Percentiles rank a stretch among this genome's conserved stretches.
phyloP scores from a whole-genome alignment of 2,329 filamentous ascomycete genomes.

The Colletotrichum cuscutae region DNA sequence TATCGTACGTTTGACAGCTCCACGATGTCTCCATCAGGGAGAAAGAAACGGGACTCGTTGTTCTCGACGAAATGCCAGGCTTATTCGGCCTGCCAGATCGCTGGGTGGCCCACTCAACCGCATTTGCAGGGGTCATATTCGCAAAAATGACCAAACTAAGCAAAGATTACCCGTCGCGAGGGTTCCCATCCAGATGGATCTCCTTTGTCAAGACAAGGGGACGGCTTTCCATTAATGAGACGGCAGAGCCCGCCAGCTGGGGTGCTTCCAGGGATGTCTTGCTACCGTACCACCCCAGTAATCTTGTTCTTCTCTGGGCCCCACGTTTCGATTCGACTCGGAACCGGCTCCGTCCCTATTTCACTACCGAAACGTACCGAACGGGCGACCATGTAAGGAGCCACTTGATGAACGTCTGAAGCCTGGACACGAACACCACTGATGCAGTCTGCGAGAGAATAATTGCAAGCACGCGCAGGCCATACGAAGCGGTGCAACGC shows the following conservation, averaged over 20 bases:
- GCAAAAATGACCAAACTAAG: slow-evolving; percentile 33
- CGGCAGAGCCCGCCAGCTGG: slow-evolving; percentile 35
- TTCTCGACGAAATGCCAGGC: slow-evolving; percentile 31
- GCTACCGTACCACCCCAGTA: slow-evolving; percentile 7
- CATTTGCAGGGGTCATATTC: slow-evolving; percentile 28
- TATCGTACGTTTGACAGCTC: slow-evolving; percentile 33
- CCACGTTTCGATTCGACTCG: slow-evolving; percentile 30
- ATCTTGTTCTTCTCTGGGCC: slow-evolving; percentile 11
- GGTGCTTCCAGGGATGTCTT: slow-evolving; percentile 22
- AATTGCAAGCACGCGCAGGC: slow-evolving; percentile 3
- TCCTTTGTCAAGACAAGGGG: slow-evolving; percentile 11
- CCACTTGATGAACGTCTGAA: background rate
- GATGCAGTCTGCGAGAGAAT: background rate
- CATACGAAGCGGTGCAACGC: slow-evolving; percentile 20
- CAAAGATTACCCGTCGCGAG: slow-evolving; percentile 30
- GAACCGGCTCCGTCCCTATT: slow-evolving; percentile 25
- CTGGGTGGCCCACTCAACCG: slow-evolving; percentile 28
- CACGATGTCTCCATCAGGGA: slow-evolving; percentile 14
- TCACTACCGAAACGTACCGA: slow-evolving; percentile 29
- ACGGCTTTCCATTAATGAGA: slow-evolving; percentile 30
- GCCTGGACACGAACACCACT: background rate
- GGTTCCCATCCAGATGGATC: slow-evolving; percentile 30
- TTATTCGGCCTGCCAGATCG: slow-evolving; percentile 34
- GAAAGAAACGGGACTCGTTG: slow-evolving; percentile 30
- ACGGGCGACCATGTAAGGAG: background rate